Percentiles rank a stretch among this genome's conserved stretches.
Conservation (phyloP, 2,329 filamentous ascomycete genomes). For the Fusarium siculi region DNA sequence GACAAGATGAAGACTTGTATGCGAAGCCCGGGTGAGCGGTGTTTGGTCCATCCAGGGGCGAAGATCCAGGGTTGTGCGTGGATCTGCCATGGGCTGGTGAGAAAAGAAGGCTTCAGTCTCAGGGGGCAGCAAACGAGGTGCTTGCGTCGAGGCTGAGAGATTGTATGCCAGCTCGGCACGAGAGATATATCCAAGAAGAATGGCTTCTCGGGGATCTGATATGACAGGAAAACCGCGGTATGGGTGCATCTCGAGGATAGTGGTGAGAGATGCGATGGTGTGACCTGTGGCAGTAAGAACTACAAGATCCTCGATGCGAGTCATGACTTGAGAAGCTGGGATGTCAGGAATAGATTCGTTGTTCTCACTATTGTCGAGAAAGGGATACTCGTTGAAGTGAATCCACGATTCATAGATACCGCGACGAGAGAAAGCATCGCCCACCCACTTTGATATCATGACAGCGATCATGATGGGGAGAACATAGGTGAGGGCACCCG, state of each 20-base stretch:
- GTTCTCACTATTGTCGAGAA: slow-evolving; percentile 89
- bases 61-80: slow-evolving; percentile 82
- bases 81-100: slow-evolving; percentile 84
- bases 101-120: slow-evolving; percentile 86
- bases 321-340: slow-evolving; percentile 90
- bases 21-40: slow-evolving; percentile 85
- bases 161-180: slow-evolving; percentile 89
- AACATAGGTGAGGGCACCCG: slow-evolving; percentile 93
- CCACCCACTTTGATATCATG: slow-evolving; percentile 98
- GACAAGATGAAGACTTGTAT: slow-evolving; percentile 82
- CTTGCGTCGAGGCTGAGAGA: slow-evolving; percentile 64
- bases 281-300: slow-evolving; percentile 89
- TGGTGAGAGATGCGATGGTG: slow-evolving; percentile 79
- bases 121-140: slow-evolving; percentile 69
- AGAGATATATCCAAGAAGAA: slow-evolving; percentile 92
- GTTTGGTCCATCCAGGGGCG: slow-evolving; percentile 99
- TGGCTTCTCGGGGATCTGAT: slow-evolving; percentile 77
- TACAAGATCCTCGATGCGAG: slow-evolving; percentile 87
- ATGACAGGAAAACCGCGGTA: slow-evolving; percentile 95
- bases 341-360: slow-evolving; percentile 81
- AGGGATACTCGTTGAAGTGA: slow-evolving; percentile 93
- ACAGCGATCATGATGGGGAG: slow-evolving; percentile 99
- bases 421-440: slow-evolving; percentile 89
- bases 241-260: slow-evolving; percentile 76
- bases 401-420: slow-evolving; percentile 99